These are phyloP conservation scores for Aspergillus japonicus DNA, from an alignment of 2,329 filamentous ascomycete species.

Conservation along the genomic window DNA sequence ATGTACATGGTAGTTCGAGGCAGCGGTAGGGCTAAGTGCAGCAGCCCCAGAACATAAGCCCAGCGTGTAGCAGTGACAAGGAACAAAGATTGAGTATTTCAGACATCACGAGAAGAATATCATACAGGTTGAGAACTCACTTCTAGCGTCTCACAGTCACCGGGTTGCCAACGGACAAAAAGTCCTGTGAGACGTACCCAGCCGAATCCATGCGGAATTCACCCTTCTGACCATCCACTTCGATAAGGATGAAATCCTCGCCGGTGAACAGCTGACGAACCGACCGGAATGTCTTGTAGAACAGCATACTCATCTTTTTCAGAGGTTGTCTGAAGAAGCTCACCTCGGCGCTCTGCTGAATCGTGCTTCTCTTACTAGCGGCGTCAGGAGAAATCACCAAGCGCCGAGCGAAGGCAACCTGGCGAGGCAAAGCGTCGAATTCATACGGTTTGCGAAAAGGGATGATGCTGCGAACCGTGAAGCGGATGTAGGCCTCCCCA, in stretches of 20 bases:
- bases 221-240: slow-evolving; percentile 36
- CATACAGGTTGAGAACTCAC: not conserved
- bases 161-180: slow-evolving; percentile 35
- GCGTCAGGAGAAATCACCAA: slow-evolving; percentile 31
- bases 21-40: not conserved
- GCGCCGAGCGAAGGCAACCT: slow-evolving; percentile 36
- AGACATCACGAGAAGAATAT: slow-evolving; percentile 14
- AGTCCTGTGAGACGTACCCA: slow-evolving; percentile 37
- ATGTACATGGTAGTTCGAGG: slow-evolving; percentile 11
- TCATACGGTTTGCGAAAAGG: slow-evolving; percentile 41
- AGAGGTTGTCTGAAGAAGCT: slow-evolving; percentile 37
- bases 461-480: slow-evolving; percentile 36
- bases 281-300: slow-evolving; percentile 36
- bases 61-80: not conserved
- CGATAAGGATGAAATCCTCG: slow-evolving; percentile 42
- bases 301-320: slow-evolving; percentile 28
- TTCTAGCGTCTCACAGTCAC: slow-evolving; percentile 16
- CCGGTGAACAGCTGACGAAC: slow-evolving; percentile 41
- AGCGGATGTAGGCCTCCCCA: slow-evolving; percentile 33
- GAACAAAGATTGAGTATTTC: slow-evolving; percentile 9
- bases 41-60: not conserved
- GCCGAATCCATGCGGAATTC: slow-evolving; percentile 40
- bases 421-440: slow-evolving; percentile 33
- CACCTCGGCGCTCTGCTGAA: slow-evolving; percentile 15
- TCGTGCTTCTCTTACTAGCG: slow-evolving; percentile 15